Evolutionary conservation across 2,329 filamentous ascomycete species (phyloP).

Genomic region (Trichoderma guizhouense): DNA sequence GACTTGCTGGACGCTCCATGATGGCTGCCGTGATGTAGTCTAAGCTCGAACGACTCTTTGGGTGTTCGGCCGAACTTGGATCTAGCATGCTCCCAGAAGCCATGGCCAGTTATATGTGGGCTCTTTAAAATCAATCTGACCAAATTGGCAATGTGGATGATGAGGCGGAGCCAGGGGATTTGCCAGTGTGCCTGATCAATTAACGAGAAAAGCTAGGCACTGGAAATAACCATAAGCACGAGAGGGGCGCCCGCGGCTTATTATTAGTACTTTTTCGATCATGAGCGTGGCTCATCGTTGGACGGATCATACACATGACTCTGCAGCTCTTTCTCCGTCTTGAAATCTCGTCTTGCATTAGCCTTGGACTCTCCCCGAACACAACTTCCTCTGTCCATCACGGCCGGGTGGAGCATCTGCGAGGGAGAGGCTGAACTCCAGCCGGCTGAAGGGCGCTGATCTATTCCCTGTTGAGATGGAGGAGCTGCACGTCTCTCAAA

Average conservation of each 20-base stretch:
- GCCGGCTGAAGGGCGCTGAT: conserved; percentile 17
- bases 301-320: neutral
- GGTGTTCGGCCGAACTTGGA: conserved; percentile 17
- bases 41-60: conserved; percentile 8
- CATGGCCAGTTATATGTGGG: conserved; percentile 11
- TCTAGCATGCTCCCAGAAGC: conserved; percentile 17
- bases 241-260: conserved; percentile 13
- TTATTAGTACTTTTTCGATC: conserved; percentile 13
- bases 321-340: neutral
- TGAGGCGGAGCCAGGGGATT: conserved; percentile 10
- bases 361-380: neutral
- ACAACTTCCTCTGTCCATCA: neutral
- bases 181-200: neutral
- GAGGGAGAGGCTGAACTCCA: conserved; percentile 10
- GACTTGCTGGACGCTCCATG: conserved; percentile 16
- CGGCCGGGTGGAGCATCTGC: neutral
- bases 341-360: neutral
- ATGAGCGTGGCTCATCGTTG: conserved; percentile 11
- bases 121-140: conserved; percentile 1
- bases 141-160: conserved; percentile 9
- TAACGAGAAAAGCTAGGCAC: neutral
- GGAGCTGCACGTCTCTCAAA: conserved; percentile 2
- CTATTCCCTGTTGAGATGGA: conserved; percentile 8
- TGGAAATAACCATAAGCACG: conserved; percentile 6
- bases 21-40: conserved; percentile 11